Evolutionary conservation across 73 alveolate genomes (phyloP), one percentile per base, ranked within the genome.

Genomic region (Stentor roeselii): DNA sequence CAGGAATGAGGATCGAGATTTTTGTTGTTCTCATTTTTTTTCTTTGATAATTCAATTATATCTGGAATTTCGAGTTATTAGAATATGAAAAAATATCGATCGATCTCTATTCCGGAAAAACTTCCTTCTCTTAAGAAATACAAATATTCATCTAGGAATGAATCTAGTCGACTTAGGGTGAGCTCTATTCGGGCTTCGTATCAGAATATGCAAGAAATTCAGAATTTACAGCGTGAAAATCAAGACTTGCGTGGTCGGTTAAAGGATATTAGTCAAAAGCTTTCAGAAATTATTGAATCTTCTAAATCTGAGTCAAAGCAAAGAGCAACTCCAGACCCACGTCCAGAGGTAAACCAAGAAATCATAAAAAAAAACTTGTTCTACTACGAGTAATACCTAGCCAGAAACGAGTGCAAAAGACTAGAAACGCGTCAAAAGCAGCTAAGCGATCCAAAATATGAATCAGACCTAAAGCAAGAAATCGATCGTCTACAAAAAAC

Each of bases 201-300:
- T n/a, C n/a, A n/a, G n/a, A n/a, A n/a, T n/a, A n/a, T n/a, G n/a
- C n/a, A n/a, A n/a, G n/a, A n/a, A n/a, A n/a, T n/a, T n/a, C n/a
- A n/a, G n/a, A n/a, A n/a, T n/a, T n/a, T 58, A 31, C 74, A 58
- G 27, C 74, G 74, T 21, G 74, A 58, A 58, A 58, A 58, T 31
- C 35, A 21, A 21, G 35, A 58, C 1, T 58, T 58, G 27, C 15
- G 74, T 21, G 27, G 27, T 58, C 15, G 74, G 27, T 58, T 58
- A 58, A 58, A 58, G 27, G 74, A 58, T 58, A n/a, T 58, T 58
- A 58, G 74, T 58, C 74, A 58, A 58, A 58, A 31, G 74, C 74
- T 58, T 21, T 21, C 15, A 21, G 74, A 58, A 21, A 58, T 58
- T 58, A 58, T 58, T 21, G 74, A 58, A 58, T 21, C 27, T 31